Evolutionary conservation across 2,329 filamentous ascomycete genomes (phyloP), one percentile per base, ranked within the genome.

Genomic region (Zalaria sp.): DNA sequence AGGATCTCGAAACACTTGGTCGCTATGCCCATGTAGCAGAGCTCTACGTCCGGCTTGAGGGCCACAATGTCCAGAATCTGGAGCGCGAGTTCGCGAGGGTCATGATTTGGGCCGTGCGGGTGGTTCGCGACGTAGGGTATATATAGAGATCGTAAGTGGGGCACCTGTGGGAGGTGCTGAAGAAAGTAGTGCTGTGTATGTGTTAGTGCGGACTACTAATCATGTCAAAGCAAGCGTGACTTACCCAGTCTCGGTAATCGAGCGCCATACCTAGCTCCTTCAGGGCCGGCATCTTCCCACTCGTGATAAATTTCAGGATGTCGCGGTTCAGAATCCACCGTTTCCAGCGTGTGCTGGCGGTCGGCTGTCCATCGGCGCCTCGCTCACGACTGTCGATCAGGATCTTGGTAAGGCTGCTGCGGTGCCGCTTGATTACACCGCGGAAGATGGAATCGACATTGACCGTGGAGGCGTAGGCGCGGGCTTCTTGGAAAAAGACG

Each of bases 1-100:
- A 87, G 61, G 28, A 91, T 81, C 57, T 91, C 84, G 53, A 83
- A 91, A 59, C 85, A 91, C 58, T 87, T 88, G 34, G 66, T 67
- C n/a, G 71, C 71, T 41, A 91, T 74, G 11, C 81, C 85, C 51
- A 89, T 72, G 54, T 88, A 89, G 58, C 79, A 84, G 9, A 91
- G 68, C 53, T 81, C 77, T 26, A 88, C 73, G 50, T 88, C 82
- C 0, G 82, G 81, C 4, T 82, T 73, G 10, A 91, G 66, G 8
- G 81, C 78, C 41, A 89, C 77, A 37, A 88, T 83, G 56, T 89
- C 82, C 28, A 87, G 71, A 37, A 89, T 73, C 54, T 88, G 81
- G 47, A 84, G 65, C 0, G 82, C 83, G 27, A 87, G 67, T 55
- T 91, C 84, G 46, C 73, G 73, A 1, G 77, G 71, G 41, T 83